phyloP scores from a whole-genome alignment of 495 filamentous ascomycete genomes.

The Sphaerosporella brunnea region DNA sequence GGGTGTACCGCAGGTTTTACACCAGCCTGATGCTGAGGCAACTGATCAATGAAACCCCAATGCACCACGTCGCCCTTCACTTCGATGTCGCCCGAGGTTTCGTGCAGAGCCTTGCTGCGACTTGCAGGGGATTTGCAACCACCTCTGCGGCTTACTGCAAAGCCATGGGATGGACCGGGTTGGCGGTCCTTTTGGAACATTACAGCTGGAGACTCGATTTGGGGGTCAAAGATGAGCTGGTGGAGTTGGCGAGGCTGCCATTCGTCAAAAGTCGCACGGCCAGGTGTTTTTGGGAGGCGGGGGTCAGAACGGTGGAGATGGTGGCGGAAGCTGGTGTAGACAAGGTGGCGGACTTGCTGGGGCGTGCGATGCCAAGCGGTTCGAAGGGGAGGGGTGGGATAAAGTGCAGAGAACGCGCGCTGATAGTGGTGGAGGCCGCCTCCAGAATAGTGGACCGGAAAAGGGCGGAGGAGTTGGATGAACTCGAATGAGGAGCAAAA shows the following conservation, averaged over 20 bases:
- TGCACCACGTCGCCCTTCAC: slow-evolving; percentile 49
- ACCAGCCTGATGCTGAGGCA: slow-evolving; percentile 65
- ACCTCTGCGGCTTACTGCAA: slow-evolving; percentile 63
- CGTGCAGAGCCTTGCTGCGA: slow-evolving; percentile 55
- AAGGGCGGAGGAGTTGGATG: slow-evolving; percentile 12
- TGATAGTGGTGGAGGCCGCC: slow-evolving; percentile 51
- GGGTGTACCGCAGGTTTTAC: slow-evolving; percentile 62
- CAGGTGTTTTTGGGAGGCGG: slow-evolving; percentile 59
- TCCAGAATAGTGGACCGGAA: slow-evolving; percentile 37
- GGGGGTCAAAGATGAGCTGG: slow-evolving; percentile 53
- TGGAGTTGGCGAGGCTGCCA: slow-evolving; percentile 55
- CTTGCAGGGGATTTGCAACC: slow-evolving; percentile 61
- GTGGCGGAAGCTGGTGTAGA: slow-evolving; percentile 50
- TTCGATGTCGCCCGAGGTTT: slow-evolving; percentile 52
- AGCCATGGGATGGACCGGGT: slow-evolving; percentile 54
- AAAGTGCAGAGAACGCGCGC: slow-evolving; percentile 49
- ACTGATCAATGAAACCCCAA: slow-evolving; percentile 60
- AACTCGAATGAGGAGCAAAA: slow-evolving; percentile 8
- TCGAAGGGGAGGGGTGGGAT: slow-evolving; percentile 40
- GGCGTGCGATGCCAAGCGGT: slow-evolving; percentile 45
- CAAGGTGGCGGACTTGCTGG: slow-evolving; percentile 50
- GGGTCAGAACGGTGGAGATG: slow-evolving; percentile 46
- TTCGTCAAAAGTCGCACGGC: slow-evolving; percentile 67
- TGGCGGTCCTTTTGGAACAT: slow-evolving; percentile 60
- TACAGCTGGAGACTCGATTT: slow-evolving; percentile 59